A percentile compares a stretch with the other conserved stretches of the same genome.
These are phyloP conservation scores for Phytophthora rubi DNA, from an alignment of 352 stramenopile species.

Conservation along the genomic window DNA sequence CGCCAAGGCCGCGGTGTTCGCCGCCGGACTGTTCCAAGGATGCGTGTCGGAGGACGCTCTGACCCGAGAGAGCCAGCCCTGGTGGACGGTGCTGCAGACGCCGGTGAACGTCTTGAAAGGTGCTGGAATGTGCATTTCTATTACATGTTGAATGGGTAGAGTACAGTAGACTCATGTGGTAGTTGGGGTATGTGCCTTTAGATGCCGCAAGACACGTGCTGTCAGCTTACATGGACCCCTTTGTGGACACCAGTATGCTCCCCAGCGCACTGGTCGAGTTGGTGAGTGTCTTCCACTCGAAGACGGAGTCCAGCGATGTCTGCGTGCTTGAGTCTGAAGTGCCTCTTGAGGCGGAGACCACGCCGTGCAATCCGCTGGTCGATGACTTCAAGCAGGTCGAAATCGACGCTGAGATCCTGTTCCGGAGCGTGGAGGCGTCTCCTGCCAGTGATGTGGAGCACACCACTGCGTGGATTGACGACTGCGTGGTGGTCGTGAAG, in stretches of 20 bases:
- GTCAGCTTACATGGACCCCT: slow-evolving; percentile 34
- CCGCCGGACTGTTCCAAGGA: slow-evolving; percentile 47
- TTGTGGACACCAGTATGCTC: slow-evolving; percentile 31
- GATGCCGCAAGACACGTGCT: slow-evolving; percentile 37
- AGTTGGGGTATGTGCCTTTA: slow-evolving; percentile 16
- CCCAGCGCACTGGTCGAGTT: slow-evolving; percentile 26
- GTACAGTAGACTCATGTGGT: slow-evolving; percentile 22
- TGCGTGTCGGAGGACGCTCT: slow-evolving; percentile 25
- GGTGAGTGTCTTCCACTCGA: slow-evolving; percentile 31
- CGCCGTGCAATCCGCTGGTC: slow-evolving; percentile 10
- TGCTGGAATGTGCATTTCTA: slow-evolving; percentile 19
- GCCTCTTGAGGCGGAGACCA: neutral
- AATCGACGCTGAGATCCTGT: slow-evolving; percentile 29
- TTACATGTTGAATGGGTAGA: neutral
- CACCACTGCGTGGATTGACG: slow-evolving; percentile 33
- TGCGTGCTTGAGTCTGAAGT: slow-evolving; percentile 17
- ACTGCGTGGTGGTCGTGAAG: slow-evolving; percentile 26
- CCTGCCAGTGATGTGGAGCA: slow-evolving; percentile 18
- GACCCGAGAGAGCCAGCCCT: slow-evolving; percentile 28
- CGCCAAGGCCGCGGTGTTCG: slow-evolving; percentile 49
- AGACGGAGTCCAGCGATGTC: slow-evolving; percentile 21
- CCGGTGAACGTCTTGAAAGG: slow-evolving; percentile 39
- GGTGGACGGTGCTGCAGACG: slow-evolving; percentile 45
- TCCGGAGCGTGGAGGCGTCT: slow-evolving; percentile 20
- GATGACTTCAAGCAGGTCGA: slow-evolving; percentile 27